These are phyloP conservation scores for Colletotrichum karsti DNA, from an alignment of 2,329 filamentous ascomycete species.

Conservation along the genomic window DNA sequence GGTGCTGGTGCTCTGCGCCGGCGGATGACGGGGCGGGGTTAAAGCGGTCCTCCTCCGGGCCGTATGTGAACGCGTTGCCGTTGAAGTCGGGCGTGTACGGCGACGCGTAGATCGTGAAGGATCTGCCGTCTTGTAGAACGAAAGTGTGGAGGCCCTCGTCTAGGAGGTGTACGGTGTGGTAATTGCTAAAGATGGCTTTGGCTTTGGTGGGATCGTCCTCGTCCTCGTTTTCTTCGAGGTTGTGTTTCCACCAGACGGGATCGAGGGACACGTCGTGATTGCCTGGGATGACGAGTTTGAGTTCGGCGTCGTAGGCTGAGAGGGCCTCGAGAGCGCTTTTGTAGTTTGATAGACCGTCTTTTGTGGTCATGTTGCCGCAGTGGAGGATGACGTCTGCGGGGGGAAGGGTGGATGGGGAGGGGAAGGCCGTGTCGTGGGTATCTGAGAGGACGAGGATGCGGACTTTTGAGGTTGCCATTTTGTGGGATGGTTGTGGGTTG, in stretches of 20 bases:
- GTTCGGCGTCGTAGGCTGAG: not conserved
- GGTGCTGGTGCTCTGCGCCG: not conserved
- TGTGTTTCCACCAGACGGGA: not conserved
- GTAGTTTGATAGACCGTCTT: not conserved
- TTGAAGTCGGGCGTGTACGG: not conserved
- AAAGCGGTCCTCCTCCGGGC: not conserved
- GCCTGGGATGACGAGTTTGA: not conserved
- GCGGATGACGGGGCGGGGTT: not conserved
- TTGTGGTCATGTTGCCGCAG: not conserved
- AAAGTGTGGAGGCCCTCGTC: not conserved
- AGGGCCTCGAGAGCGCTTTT: not conserved
- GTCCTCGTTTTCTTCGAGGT: not conserved
- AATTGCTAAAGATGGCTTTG: not conserved
- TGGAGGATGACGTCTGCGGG: not conserved
- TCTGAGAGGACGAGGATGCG: not conserved
- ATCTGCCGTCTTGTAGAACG: not conserved
- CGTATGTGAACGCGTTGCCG: not conserved
- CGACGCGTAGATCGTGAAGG: not conserved
- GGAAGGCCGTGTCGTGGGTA: not conserved
- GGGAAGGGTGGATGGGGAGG: not conserved
- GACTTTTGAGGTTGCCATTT: not conserved
- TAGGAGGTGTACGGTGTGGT: not conserved
- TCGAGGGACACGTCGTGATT: not conserved
- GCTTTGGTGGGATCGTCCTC: not conserved
- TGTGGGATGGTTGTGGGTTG: no score